Evolutionary conservation across 805 yeast genomes (phyloP).

Genomic region (Kuraishia hungarica): DNA sequence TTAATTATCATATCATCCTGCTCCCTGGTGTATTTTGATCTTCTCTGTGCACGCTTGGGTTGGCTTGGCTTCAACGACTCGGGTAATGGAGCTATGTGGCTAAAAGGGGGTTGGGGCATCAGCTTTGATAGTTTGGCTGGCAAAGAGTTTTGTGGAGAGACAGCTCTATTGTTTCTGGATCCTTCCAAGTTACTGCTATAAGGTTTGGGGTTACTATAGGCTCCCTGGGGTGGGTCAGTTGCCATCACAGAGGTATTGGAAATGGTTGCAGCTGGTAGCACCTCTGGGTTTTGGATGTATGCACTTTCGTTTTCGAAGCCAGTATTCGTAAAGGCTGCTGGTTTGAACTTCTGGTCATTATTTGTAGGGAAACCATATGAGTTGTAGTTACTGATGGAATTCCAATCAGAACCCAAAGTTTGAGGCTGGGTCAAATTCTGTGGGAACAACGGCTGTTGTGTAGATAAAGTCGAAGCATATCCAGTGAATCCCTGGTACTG

Average conservation of each 20-base stretch:
- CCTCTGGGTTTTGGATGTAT: background rate
- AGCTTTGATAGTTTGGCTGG: conserved; percentile 8
- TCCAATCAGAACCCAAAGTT: background rate
- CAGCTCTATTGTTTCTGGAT: background rate
- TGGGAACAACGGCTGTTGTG: background rate
- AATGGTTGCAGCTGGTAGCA: background rate
- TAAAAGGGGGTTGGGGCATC: conserved; percentile 42
- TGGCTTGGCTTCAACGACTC: conserved; percentile 30
- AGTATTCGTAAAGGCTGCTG: background rate
- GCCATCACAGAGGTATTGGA: background rate
- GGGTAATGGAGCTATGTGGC: conserved; percentile 31
- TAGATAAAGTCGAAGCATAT: background rate
- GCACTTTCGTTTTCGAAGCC: background rate
- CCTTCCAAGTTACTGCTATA: too few species aligned
- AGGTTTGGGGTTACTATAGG: background rate
- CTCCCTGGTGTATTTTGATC: conserved; percentile 59
- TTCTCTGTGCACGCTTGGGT: conserved; percentile 46
- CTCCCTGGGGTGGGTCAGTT: background rate
- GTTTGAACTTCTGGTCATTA: background rate
- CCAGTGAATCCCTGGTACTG: background rate
- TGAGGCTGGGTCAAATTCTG: background rate
- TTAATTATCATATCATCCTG: conserved; percentile 61
- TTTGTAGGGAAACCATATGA: background rate
- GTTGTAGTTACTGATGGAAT: background rate
- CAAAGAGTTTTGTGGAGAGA: background rate